Base-by-base conservation (phyloP, 1,284 basidiomycete species). In the Mixia osmundae region DNA sequence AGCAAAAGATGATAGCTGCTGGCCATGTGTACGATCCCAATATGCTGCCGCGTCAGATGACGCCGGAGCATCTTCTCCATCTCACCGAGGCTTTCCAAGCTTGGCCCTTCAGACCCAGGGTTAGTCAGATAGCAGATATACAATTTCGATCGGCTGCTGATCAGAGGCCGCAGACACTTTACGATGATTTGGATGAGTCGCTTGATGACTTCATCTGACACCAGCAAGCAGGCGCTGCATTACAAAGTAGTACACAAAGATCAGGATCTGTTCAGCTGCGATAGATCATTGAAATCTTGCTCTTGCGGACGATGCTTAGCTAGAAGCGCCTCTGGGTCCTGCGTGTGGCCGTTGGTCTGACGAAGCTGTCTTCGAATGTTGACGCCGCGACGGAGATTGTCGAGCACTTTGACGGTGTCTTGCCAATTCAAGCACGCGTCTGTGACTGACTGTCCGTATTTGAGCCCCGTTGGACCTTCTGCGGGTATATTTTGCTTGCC, bases 371-470 rank as follows among this genome's bases (percentile, higher is more conserved):
- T 65, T 31, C 83, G 69, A 16, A 70, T 72, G 35, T 65, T 68
- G 7, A 89, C 77, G 41, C 74, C 85, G 47, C 72, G 66, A 15
- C 82, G 67, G 19, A 94, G 64, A 38, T 73, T 68, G 35, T 91
- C 71, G 38, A 94, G 63, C 1, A 71, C 64, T 4, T 72, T 71
- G 5, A 82, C 61, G 3, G 83, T 94, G 48, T 70, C 68, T 51
- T 83, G 73, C 76, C 83, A 82, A 23, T 74, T 75, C 39, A 94
- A 67, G 56, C 85, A 94, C 2, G 80, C 82, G 53, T 79, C 78
- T 15, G 80, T 85, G 11, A 85, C 75, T 6, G 74, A 78, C 52
- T 80, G 75, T 31, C 87, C 85, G 56, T 87, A 87, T 51, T 70
- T 75, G 41, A 91, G 61, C 3, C 69, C 76, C 4, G 66, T 59